Base-by-base conservation (phyloP, 1,284 basidiomycete species). In the Inonotus obliquus region DNA sequence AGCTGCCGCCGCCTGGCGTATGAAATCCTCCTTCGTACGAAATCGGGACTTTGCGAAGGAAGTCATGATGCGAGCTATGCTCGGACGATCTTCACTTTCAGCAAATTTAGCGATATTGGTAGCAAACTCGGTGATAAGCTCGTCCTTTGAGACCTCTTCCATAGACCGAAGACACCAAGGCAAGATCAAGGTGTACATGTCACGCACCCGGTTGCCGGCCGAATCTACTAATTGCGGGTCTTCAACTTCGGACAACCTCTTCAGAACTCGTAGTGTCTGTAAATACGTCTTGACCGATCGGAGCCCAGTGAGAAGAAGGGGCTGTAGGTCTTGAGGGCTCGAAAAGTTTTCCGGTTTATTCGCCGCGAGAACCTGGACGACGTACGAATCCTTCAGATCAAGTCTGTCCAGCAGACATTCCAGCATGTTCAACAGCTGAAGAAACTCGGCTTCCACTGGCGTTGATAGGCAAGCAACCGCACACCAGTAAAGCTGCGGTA, bases 1-100 rank as follows among this genome's bases (percentile, higher is more conserved):
- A 66, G 91, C 89, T 2, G 85, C 80, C 19, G 94, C 87, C 0
- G 94, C 94, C 71, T 98, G 94, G 2, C 94, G 86, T 62, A 96
- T 82, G 73, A 98, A 94, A 73, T 98, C 95, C 61, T 98, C 96
- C 71, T 91, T 91, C 1, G 94, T 94, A 48, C 95, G 82, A 80
- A 98, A 98, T 49, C 93, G 89, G 23, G 81, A 79, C 73, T 92
- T 93, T 45, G 92, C 86, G 66, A 96, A 95, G 6, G 93, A 96
- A 1, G 82, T 89, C 83, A 96, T 91, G 67, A 98, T 89, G 37
- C 92, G 88, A 62, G 85, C 79, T 66, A 97, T 89, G 67, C 89
- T 91, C 11, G 84, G 81, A 56, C 86, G 82, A 45, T 86, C 86
- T 67, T 93, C 87, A 45, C 77, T 73, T 39, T 86, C 85, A 1